Base-by-base conservation (phyloP, 2,329 filamentous ascomycete species). In the Colletotrichum camelliae region DNA sequence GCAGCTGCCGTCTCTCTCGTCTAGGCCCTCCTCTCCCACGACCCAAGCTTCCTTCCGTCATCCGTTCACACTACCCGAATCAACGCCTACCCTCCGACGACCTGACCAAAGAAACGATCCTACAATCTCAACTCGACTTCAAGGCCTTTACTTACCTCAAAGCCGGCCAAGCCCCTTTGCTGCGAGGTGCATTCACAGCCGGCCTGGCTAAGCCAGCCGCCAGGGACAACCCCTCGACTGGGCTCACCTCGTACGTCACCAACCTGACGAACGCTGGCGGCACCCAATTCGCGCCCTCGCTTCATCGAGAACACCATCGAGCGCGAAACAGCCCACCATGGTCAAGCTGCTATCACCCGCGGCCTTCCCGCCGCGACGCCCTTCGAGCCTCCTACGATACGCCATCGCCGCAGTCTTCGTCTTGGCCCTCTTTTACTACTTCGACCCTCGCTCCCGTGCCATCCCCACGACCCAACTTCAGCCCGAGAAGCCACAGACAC, bases 331-430 rank as follows among this genome's bases (percentile, higher is more conserved):
- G 7, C 27, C 57, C 66, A 33, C 58, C 61, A 78, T 78, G 77
- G 75, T 78, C 68, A 78, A 77, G 62, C 57, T 87, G 82, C 81
- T 85, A 75, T 83, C 85, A 77, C 83, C 85, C 39, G 82, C 82
- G 37, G 43, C 43, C 43, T 87, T 88, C 73, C 85, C 85, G 55
- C 84, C 85, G 72, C 84, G 86, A 74, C 85, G 87, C 70, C 84
- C 83, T 10, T 86, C 86, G 66, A 84, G 87, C 70, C 86, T 88
- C 68, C 92, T 95, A 71, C 88, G 93, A 69, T 89, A 90, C 80
- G 93, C 94, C 79, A 87, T 95, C 4, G 83, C 88, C 37, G 85
- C 90, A 24, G 94, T 93, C 7, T 92, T 94, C 76, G 74, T 93
- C 72, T 64, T 84, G 66, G 77, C 76, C 31, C 73, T 84, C 15